Base-by-base conservation (phyloP, 768 basidiomycete species). In the Tricholoma sp. region DNA sequence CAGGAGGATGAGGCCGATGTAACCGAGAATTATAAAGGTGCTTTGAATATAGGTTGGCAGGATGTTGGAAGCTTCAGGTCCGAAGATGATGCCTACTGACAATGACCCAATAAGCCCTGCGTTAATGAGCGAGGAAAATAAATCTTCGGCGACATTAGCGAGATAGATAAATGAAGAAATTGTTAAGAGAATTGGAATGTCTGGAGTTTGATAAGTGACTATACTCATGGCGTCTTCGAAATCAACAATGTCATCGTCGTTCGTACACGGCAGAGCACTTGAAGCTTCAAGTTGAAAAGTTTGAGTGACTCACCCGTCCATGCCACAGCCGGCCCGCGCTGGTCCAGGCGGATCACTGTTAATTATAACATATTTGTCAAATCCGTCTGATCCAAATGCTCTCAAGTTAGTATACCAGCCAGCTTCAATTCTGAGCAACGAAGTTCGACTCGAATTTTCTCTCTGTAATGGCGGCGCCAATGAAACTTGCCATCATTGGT, bases 401-500 rank as follows among this genome's bases (percentile, higher is more conserved):
- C 4, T 24, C 24, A 2, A 4, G 24, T n/a, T n/a, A n/a, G n/a
- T n/a, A n/a, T n/a, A n/a, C n/a, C n/a, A n/a, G n/a, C n/a, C n/a
- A n/a, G n/a, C n/a, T n/a, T n/a, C n/a, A n/a, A n/a, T n/a, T n/a
- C n/a, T n/a, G n/a, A n/a, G 24, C 24, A 4, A 24, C 24, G 24
- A 24, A 24, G 2, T 24, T 24, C 2, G 24, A 24, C 24, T 24
- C 24, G 2, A 24, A 37, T 5, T 37, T 13, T 15, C 12, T 10
- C 15, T 10, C 9, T 13, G 2, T 36, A 5, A 37, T 53, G 57
- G 29, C 49, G 20, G 34, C 48, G 11, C 64, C 58, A 10, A 61
- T 89, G 64, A 94, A 94, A 68, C 75, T 98, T 32, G 96, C 93
- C 11, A 84, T 98, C 61, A 76, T 98, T 18, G 96, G 96, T n/a